These are phyloP conservation scores for Wickerhamiella musiphila DNA, from an alignment of 805 yeast genomes.

Conservation along the genomic window DNA sequence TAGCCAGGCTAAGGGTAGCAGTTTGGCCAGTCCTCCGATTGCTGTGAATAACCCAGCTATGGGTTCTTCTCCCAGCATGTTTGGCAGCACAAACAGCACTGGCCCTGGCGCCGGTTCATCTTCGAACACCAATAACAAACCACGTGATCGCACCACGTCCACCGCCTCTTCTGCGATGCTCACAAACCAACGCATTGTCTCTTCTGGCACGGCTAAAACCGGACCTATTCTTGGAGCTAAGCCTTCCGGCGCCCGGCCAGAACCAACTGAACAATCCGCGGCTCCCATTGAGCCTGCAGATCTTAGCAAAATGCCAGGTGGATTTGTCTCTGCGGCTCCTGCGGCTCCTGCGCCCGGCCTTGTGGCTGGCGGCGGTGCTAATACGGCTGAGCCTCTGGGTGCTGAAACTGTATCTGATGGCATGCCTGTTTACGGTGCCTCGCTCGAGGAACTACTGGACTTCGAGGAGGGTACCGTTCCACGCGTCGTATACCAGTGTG, in stretches of 20 bases:
- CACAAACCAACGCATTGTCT: slow-evolving; percentile 9
- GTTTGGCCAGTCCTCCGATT: too few species aligned
- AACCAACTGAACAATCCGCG: background rate
- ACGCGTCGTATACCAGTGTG: slow-evolving; percentile 71
- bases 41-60: background rate
- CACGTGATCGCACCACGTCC: slow-evolving; percentile 3
- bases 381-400: slow-evolving; percentile 11
- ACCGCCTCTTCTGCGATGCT: slow-evolving; percentile 7
- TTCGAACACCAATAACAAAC: background rate
- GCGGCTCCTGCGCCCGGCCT: background rate
- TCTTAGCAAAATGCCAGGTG: background rate
- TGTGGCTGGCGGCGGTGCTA: slow-evolving; percentile 8
- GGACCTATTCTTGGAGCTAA: slow-evolving; percentile 15
- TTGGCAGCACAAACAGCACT: background rate
- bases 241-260: slow-evolving; percentile 1
- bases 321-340: slow-evolving; percentile 1
- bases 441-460: slow-evolving; percentile 59
- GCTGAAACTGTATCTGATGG: slow-evolving; percentile 17
- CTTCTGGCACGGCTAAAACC: slow-evolving; percentile 16
- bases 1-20: slow-evolving; percentile 13
- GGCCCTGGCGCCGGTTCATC: background rate
- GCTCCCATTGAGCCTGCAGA: background rate
- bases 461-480: slow-evolving; percentile 89
- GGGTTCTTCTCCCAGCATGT: too few species aligned
- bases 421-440: slow-evolving; percentile 58